Base-by-base conservation (phyloP, 2,329 filamentous ascomycete genomes). In the Colletotrichum graminicola region DNA sequence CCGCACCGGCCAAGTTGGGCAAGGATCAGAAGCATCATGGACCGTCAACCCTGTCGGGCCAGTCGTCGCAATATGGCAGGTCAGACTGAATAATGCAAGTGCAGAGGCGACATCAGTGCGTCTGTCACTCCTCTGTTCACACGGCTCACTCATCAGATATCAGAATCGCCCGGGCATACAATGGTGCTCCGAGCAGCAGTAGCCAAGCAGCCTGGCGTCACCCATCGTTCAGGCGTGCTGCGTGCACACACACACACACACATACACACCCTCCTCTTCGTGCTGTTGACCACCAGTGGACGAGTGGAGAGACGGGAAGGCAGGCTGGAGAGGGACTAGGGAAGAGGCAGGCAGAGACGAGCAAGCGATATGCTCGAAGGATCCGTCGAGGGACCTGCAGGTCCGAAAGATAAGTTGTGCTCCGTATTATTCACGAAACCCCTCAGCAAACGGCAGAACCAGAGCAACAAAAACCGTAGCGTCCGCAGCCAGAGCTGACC, bases 21-120 rank as follows among this genome's bases (percentile, higher is more conserved):
- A 72, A 71, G 70, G 70, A 72, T 71, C 56, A 66, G 62, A 23
- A 56, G 29, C 66, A 71, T 71, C 61, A 66, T 71, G 66, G 70
- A 71, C 65, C 67, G 26, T 71, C 62, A 71, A 72, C 70, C 70
- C 70, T 72, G 70, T 72, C 70, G 70, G 70, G 65, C 55, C 55
- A 26, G 57, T 51, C 66, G 62, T 72, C 70, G 70, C 61, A 72
- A 72, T 72, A 45, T 59, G 70, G 70, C 70, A 72, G 70, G 70
- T 72, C 70, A 64, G 65, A 71, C 65, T 71, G 69, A 67, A 67
- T 59, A 67, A 62, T 71, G 68, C 36, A 64, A 71, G 59, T 71
- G 70, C 61, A 66, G 61, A 70, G 63, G 66, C 29, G 66, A 66
- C 49, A 55, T 41, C 66, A 57, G 21, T 60, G 65, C 69, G 54